Percentiles rank a stretch among this genome's conserved stretches.
These are phyloP conservation scores for Candida krabiensis DNA, from an alignment of 805 yeast species.

Conservation along the genomic window DNA sequence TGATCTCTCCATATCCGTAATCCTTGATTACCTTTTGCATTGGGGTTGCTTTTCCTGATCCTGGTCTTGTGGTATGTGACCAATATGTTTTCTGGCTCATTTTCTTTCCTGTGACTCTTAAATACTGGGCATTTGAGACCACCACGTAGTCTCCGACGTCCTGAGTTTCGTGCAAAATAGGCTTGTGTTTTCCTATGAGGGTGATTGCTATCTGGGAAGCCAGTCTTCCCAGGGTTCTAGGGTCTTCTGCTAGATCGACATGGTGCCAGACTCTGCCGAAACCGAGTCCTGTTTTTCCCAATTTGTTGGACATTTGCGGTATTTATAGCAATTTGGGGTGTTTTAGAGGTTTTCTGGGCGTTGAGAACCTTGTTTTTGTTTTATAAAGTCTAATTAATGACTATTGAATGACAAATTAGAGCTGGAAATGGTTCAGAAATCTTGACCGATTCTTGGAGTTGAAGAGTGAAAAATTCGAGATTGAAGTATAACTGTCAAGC, in stretches of 20 bases:
- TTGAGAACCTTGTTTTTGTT: no score
- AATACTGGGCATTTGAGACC: conserved; percentile 83
- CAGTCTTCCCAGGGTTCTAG: conserved; percentile 85
- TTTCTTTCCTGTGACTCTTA: conserved; percentile 86
- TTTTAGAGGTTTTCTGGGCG: no score
- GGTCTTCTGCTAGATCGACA: conserved; percentile 82
- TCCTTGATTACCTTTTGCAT: conserved; percentile 75
- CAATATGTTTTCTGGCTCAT: conserved; percentile 79
- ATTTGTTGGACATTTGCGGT: conserved; percentile 43
- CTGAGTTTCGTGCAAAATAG: conserved; percentile 70
- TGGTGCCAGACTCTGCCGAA: conserved; percentile 94
- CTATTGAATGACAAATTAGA: no score
- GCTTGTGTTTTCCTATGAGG: conserved; percentile 97
- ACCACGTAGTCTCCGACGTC: conserved; percentile 98
- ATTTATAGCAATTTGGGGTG: background rate
- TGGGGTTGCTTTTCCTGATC: conserved; percentile 78
- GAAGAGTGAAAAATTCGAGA: no score
- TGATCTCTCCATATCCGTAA: conserved; percentile 84
- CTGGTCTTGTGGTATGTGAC: conserved; percentile 89
- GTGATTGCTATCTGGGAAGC: conserved; percentile 88
- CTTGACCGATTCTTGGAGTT: no score
- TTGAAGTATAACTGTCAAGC: no score
- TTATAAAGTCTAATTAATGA: no score
- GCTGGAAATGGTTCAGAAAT: no score
- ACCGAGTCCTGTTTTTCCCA: conserved; percentile 41